A percentile compares a stretch with the other conserved stretches of the same genome.
Conservation (phyloP, 371 early-diverging fungal genomes). For the Mortierella sp. region DNA sequence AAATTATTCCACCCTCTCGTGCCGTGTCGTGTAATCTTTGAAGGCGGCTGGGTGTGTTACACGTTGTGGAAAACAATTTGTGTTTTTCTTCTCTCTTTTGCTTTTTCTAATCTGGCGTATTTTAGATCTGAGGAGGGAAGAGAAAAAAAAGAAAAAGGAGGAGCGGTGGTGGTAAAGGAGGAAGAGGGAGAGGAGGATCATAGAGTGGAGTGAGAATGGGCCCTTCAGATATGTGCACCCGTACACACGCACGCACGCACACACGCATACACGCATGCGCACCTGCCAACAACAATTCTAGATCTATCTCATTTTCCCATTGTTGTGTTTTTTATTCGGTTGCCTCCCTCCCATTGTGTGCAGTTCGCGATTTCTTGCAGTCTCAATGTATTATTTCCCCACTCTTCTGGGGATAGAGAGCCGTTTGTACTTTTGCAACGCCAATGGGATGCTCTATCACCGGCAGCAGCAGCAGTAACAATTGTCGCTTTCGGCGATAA, state of each 20-base stretch:
- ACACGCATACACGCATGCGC: not conserved
- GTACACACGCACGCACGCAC: not conserved
- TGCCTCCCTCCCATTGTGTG: too few relatives aligned
- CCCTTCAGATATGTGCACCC: not conserved
- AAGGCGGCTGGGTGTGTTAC: not conserved
- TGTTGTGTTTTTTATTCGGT: not conserved
- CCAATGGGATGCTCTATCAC: not conserved
- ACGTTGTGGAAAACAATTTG: not conserved
- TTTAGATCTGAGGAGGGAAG: not conserved
- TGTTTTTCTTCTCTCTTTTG: not conserved
- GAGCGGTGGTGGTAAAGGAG: not conserved
- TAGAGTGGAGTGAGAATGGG: not conserved
- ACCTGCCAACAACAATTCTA: not conserved
- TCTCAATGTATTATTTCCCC: too few relatives aligned
- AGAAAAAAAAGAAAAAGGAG: not conserved
- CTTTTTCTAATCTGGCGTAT: slow-evolving; percentile 1
- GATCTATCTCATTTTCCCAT: not conserved
- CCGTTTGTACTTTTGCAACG: too few relatives aligned
- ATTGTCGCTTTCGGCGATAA: not conserved
- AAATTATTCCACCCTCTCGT: not conserved
- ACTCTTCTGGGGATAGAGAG: too few relatives aligned
- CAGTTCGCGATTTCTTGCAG: too few relatives aligned
- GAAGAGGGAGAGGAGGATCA: not conserved
- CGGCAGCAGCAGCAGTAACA: not conserved
- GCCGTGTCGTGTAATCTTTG: not conserved